These are phyloP conservation scores for Cordyceps sp. DNA, from an alignment of 2,329 filamentous ascomycete genomes.

Conservation along the genomic window DNA sequence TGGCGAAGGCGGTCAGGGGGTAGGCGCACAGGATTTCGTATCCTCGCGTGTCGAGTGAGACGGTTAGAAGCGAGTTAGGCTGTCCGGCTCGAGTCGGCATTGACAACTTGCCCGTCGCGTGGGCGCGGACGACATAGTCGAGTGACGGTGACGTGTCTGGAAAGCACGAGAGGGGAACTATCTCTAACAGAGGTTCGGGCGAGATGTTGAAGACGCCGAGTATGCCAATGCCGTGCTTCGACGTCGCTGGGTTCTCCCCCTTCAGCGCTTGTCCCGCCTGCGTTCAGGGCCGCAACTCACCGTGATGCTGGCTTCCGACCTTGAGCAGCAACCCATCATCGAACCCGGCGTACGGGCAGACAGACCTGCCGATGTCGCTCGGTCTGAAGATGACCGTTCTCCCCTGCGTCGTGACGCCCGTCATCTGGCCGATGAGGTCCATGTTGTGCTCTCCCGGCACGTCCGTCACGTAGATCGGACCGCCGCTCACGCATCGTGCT, in stretches of 20 bases:
- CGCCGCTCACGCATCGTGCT: conserved; percentile 75
- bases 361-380: conserved; percentile 53
- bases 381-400: conserved; percentile 72
- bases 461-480: conserved; percentile 90
- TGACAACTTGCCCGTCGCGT: conserved; percentile 48
- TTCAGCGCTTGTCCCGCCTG: not conserved
- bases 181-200: conserved; percentile 41
- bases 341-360: conserved; percentile 60
- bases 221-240: conserved; percentile 54
- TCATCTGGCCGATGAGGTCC: conserved; percentile 63
- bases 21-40: conserved; percentile 75
- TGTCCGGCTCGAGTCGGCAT: conserved; percentile 26
- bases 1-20: conserved; percentile 41
- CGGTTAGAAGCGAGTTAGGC: conserved; percentile 34
- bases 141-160: conserved; percentile 43
- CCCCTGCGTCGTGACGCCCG: conserved; percentile 51
- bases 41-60: conserved; percentile 46
- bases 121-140: conserved; percentile 57
- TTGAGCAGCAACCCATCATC: conserved; percentile 59
- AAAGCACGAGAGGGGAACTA: conserved; percentile 57
- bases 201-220: conserved; percentile 76
- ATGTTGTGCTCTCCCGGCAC: conserved; percentile 68
- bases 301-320: conserved; percentile 64
- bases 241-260: conserved; percentile 20
- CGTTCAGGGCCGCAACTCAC: conserved; percentile 16